Base-by-base conservation (phyloP, 2,329 filamentous ascomycete species). In the Myriangium duriaei region DNA sequence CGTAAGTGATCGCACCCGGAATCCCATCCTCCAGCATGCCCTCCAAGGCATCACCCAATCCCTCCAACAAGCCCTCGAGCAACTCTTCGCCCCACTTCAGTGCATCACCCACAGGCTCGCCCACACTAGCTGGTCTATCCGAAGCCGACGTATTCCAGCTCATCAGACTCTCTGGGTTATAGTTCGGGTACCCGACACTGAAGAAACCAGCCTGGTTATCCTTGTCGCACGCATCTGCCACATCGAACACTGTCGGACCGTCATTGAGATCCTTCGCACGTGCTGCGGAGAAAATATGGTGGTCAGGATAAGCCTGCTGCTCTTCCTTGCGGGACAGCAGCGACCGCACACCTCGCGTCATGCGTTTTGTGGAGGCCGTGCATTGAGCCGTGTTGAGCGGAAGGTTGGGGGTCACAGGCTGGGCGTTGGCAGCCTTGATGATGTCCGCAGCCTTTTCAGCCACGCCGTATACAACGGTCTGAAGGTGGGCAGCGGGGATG, bases 401-500 rank as follows among this genome's bases (percentile, higher is more conserved):
- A 9, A 41, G 12, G 6, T 31, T 18, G 5, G 39, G 42, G 4
- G 34, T 24, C 4, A n/a, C 26, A 13, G 17, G 11, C 1, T 24
- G 24, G 28, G 32, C 19, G 14, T 41, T 41, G 28, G 39, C 40
- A 15, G 30, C 36, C 19, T 43, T 42, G 34, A 50, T 50, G 32
- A 50, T 34, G 28, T 48, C 46, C 14, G 43, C 43, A 4, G 46
- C 47, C 32, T 47, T 48, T 28, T 50, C 47, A 2, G 44, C 46
- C 13, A 48, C 35, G 17, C 31, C 40, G 31, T 48, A 47, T 7
- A 48, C 46, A 18, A 39, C 34, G 11, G 47, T 35, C 18, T 46
- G 42, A 4, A 49, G 26, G 28, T 51, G 46, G 11, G 39, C 39
- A 13, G 39, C 30, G 3, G 61, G 61, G 28, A 65, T 55, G 37